Conservation (phyloP, 2,329 filamentous ascomycete genomes). For the Colletotrichum sidae region DNA sequence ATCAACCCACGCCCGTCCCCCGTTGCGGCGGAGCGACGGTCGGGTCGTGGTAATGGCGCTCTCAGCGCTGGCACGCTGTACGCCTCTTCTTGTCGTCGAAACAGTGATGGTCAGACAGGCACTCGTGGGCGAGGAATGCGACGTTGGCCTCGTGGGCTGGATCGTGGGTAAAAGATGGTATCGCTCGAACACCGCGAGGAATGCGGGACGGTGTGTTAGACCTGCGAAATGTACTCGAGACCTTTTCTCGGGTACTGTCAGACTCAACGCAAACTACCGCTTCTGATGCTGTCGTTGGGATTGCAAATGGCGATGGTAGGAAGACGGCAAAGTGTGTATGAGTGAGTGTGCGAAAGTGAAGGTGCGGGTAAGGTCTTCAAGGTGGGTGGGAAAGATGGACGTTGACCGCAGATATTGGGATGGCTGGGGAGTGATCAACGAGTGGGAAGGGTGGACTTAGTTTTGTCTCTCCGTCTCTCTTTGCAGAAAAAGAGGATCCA, state of each 20-base stretch:
- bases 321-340: constrained; percentile 19
- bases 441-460: constrained; percentile 34
- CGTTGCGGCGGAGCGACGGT: constrained; percentile 39
- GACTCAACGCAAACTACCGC: constrained; percentile 34
- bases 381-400: constrained; percentile 17
- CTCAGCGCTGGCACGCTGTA: constrained; percentile 37
- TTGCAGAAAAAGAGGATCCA: constrained; percentile 14
- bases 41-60: constrained; percentile 33
- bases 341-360: constrained; percentile 18
- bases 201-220: constrained; percentile 35
- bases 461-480: constrained; percentile 38
- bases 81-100: constrained; percentile 27
- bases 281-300: constrained; percentile 17
- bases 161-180: background rate
- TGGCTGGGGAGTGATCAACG: constrained; percentile 31
- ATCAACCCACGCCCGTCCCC: constrained; percentile 38
- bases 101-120: background rate
- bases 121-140: constrained; percentile 15
- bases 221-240: constrained; percentile 26
- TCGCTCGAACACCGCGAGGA: constrained; percentile 37
- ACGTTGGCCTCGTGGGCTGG: background rate
- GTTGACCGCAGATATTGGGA: constrained; percentile 34
- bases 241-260: constrained; percentile 17
- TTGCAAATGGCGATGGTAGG: constrained; percentile 22
- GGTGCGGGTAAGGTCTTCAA: constrained; percentile 26